Evolutionary conservation across 2,329 filamentous ascomycete species (phyloP), one percentile per base, ranked within the genome.

Genomic region (Sphaerostilbella broomeana): DNA sequence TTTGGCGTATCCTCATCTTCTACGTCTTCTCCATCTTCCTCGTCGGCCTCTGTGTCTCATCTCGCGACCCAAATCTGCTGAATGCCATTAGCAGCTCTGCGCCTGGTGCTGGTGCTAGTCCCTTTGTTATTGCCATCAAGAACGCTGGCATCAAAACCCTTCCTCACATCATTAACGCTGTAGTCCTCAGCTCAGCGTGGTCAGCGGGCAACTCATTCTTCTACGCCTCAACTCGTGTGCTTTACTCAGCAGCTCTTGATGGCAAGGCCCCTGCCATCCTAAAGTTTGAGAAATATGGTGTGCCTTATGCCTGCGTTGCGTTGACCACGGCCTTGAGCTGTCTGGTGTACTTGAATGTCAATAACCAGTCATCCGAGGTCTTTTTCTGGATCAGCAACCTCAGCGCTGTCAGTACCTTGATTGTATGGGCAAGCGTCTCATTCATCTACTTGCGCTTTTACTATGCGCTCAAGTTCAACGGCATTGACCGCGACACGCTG

Each of bases 371-470:
- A 0, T 66, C 75, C 2, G 69, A 76, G 20, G 81, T 85, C 12
- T 77, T 77, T 55, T 72, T 71, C 50, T 77, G 73, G 74, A 73
- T 77, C 48, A 67, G 75, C 48, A 74, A 72, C 49, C 58, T 77
- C 21, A 74, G 81, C 32, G 84, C 82, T 18, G 79, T 84, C 9
- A 82, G 81, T 6, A 77, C 81, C 43, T 69, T 85, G 16, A 78
- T 86, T 55, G 77, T 80, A 36, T 85, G 81, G 72, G 71, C 74
- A 13, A 73, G 77, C 47, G 79, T 84, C 51, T 77, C 75, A 47
- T 70, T 81, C 51, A 81, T 79, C 1, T 87, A 84, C 58, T 63
- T 86, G 33, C 72, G 75, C 29, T 88, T 86, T 62, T 73, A 81
- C 57, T 71, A 76, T 44, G 82, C 81, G 1, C 72, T 83, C 16